Conservation (phyloP, 2,329 filamentous ascomycete species). For the Paecilomyces variotii region DNA sequence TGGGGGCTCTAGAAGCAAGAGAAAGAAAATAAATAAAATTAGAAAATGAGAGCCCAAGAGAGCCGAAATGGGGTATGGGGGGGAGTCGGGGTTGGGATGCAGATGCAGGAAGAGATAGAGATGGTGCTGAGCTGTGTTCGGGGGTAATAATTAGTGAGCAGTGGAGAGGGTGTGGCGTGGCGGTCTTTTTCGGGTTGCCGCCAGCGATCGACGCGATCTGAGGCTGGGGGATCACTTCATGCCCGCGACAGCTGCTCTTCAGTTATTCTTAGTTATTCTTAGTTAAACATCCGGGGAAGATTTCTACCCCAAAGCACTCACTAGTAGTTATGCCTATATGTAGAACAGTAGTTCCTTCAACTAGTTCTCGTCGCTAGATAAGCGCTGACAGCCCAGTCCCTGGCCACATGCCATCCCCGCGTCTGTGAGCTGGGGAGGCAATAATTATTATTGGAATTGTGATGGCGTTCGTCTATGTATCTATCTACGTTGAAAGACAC, state of each 20-base stretch:
- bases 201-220: neutral
- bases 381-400: neutral
- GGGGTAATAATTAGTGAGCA: neutral
- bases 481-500: neutral
- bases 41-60: neutral
- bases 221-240: neutral
- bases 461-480: neutral
- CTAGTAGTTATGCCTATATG: neutral
- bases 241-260: too few relatives aligned
- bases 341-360: neutral
- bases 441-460: neutral
- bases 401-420: neutral
- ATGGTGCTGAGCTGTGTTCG: neutral
- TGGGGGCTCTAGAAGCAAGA: neutral
- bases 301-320: neutral
- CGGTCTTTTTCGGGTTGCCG: neutral
- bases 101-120: neutral
- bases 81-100: neutral
- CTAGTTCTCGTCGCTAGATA: neutral
- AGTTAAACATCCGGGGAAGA: too few relatives aligned
- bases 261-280: too few relatives aligned
- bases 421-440: neutral
- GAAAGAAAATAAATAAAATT: neutral
- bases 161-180: neutral
- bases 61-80: neutral